These are phyloP conservation scores for Vaccinium corymbosum DNA, from an alignment of 148 eudicot genomes.

Conservation along the genomic window DNA sequence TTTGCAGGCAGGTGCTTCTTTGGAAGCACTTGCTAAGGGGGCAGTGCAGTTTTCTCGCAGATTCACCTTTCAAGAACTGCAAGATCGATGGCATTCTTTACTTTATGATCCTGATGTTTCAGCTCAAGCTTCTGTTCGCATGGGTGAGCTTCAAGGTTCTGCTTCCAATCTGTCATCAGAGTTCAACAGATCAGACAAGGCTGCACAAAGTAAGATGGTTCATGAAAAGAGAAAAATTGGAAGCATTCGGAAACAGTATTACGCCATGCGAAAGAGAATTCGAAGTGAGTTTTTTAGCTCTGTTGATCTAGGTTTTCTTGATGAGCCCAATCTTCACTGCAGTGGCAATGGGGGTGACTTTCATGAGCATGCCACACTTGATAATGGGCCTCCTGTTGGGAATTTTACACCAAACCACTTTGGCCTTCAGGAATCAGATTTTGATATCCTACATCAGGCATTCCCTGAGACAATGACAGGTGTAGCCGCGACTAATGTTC, in stretches of 20 bases:
- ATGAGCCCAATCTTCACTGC: constrained; percentile 40
- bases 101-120: constrained; percentile 72
- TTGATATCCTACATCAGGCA: constrained; percentile 32
- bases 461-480: constrained; percentile 34
- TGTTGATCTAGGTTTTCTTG: constrained; percentile 46
- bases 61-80: constrained; percentile 63
- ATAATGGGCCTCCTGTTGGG: constrained; percentile 28
- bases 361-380: constrained; percentile 23
- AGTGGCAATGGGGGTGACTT: constrained; percentile 36
- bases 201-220: constrained; percentile 33
- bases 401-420: constrained; percentile 40
- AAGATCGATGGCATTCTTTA: constrained; percentile 72
- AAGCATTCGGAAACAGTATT: constrained; percentile 65
- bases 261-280: constrained; percentile 68
- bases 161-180: constrained; percentile 36
- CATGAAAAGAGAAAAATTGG: constrained; percentile 55
- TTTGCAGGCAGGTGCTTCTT: constrained; percentile 72
- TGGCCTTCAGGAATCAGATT: constrained; percentile 37
- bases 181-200: constrained; percentile 38
- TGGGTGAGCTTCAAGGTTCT: constrained; percentile 62
- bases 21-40: constrained; percentile 96
- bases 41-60: constrained; percentile 79
- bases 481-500: constrained; percentile 28
- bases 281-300: constrained; percentile 52
- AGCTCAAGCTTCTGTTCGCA: constrained; percentile 50